These are phyloP conservation scores for Ogataea nakhonphanomensis DNA, from an alignment of 805 yeast genomes.

Conservation along the genomic window DNA sequence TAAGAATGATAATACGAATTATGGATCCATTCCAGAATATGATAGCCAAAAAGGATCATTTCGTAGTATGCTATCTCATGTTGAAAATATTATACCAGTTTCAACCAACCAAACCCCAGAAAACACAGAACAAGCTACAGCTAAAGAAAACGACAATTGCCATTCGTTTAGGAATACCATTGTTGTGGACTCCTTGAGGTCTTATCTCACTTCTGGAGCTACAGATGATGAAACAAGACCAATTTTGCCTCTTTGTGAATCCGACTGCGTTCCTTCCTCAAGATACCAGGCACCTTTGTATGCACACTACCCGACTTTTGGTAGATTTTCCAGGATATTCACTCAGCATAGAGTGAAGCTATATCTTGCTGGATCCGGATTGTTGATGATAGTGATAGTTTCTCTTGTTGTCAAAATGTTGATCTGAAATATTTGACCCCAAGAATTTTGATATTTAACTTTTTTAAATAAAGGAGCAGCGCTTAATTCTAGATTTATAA, in stretches of 20 bases:
- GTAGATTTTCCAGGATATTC: background rate
- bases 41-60: conserved; percentile 8
- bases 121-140: background rate
- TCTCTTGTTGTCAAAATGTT: background rate
- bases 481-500: conserved; percentile 4
- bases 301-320: background rate
- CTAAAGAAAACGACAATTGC: conserved; percentile 3
- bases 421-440: background rate
- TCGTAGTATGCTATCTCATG: conserved; percentile 11
- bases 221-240: conserved; percentile 14
- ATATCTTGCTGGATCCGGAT: background rate
- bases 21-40: conserved; percentile 7
- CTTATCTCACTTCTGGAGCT: conserved; percentile 13
- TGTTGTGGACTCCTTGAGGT: conserved; percentile 14
- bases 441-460: background rate
- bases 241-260: conserved; percentile 12
- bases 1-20: background rate
- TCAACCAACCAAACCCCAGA: conserved; percentile 4
- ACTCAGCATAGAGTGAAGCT: background rate
- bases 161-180: conserved; percentile 11
- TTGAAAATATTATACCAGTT: conserved; percentile 10
- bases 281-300: conserved; percentile 1
- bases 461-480: conserved; percentile 3
- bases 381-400: background rate
- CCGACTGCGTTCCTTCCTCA: conserved; percentile 1